These are phyloP conservation scores for Gleditsia sinensis DNA, from an alignment of 306 rosid species.

Conservation along the genomic window DNA sequence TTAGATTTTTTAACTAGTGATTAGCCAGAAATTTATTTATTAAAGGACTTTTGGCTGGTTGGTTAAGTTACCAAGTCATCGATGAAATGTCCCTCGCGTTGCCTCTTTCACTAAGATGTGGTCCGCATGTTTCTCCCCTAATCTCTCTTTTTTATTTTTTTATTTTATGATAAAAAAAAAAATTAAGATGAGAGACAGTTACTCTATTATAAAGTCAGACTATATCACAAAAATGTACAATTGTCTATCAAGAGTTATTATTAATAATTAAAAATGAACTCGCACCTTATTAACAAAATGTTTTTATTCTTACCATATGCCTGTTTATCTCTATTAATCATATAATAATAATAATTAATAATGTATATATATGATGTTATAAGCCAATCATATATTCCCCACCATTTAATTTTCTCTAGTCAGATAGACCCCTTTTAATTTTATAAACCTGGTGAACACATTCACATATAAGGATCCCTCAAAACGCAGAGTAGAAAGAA, in stretches of 20 bases:
- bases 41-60: conserved; percentile 60
- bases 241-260: no score
- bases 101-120: conserved; percentile 43
- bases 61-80: conserved; percentile 83
- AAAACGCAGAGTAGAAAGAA: not conserved
- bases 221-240: no score
- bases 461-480: conserved; percentile 24
- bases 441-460: conserved; percentile 1
- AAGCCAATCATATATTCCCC: conserved; percentile 18
- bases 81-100: conserved; percentile 88
- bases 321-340: no score
- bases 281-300: no score
- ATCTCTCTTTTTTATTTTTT: no score
- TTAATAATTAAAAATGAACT: no score
- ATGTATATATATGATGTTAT: not conserved
- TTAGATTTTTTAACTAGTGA: conserved; percentile 38
- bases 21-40: conserved; percentile 22
- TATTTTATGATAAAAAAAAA: no score
- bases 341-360: no score
- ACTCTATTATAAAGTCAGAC: no score
- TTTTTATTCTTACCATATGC: no score
- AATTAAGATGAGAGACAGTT: no score
- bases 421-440: conserved; percentile 26
- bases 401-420: conserved; percentile 29
- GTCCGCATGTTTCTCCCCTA: conserved; percentile 34